Base-by-base conservation (phyloP, 2,329 filamentous ascomycete genomes). In the Cladosporium colombiae region DNA sequence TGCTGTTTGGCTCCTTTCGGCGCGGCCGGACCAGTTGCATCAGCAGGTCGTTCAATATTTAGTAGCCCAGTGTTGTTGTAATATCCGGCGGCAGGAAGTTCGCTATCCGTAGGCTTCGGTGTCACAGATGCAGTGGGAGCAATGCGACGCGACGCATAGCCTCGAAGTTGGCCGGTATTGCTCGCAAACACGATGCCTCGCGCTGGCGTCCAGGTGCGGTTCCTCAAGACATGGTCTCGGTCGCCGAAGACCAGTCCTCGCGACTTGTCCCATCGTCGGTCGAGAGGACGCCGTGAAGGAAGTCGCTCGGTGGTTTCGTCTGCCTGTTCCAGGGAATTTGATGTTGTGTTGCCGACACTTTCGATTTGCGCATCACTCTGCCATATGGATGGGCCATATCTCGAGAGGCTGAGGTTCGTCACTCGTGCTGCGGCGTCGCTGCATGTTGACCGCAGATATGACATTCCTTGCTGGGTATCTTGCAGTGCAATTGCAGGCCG, bases 181-280 rank as follows among this genome's bases (percentile, higher is more conserved):
- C 55, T 37, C 23, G 55, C 56, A 31, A 60, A 65, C 5, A 46
- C 55, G n/a, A 65, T 56, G n/a, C 33, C 61, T 29, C 50, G 50
- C 23, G 21, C 40, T 23, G 63, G 46, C 11, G 55, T 60, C 63
- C 63, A 52, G 16, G 56, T 65, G 25, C 29, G 29, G 27, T 44
- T 40, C n/a, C 33, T 62, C 29, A 35, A 27, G 46, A 50, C 37
- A 23, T 56, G 35, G 50, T 35, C 49, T 18, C 31, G 35, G 52
- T 61, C 68, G 25, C 27, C 27, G 57, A 73, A 69, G 29, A 69
- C 53, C 50, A 75, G 71, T 44, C 73, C 71, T 33, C 73, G 70
- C 25, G 73, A 74, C 64, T 66, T 61, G 65, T 74, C 72, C 72
- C 72, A 73, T 56, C 73, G 68, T 33, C 68, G 67, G 52, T 74